A percentile compares a stretch with the other conserved stretches of the same genome.
These are phyloP conservation scores for Crotalaria pallida DNA, from an alignment of 306 rosid species.

Conservation along the genomic window DNA sequence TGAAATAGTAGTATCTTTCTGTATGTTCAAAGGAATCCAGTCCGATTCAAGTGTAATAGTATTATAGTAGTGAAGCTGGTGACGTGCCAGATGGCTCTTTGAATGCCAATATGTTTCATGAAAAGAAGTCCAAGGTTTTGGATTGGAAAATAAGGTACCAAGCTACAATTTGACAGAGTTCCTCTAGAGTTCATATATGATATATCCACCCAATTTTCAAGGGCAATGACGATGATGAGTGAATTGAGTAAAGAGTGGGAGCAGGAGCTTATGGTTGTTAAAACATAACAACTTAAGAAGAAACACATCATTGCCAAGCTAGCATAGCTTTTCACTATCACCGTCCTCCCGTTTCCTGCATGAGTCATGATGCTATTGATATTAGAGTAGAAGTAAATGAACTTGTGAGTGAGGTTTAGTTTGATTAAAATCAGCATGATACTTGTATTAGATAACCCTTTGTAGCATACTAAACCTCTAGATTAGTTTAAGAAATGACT, in stretches of 20 bases:
- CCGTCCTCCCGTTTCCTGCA: constrained; percentile 8
- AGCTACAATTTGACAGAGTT: constrained; percentile 71
- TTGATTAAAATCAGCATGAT: not conserved
- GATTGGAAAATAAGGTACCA: no score
- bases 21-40: no score
- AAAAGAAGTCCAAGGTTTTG: no score
- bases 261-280: constrained; percentile 53
- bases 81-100: no score
- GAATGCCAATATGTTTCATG: no score
- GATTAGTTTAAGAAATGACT: no score
- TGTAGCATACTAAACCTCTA: no score
- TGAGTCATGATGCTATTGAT: constrained; percentile 4
- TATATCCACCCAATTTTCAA: constrained; percentile 79
- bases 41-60: no score
- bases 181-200: constrained; percentile 73
- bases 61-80: no score
- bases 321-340: constrained; percentile 46
- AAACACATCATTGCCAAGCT: constrained; percentile 72
- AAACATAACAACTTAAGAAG: constrained; percentile 67
- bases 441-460: no score
- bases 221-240: constrained; percentile 44
- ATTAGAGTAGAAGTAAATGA: not conserved
- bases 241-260: constrained; percentile 35
- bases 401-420: not conserved
- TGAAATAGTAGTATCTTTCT: no score